Conservation (phyloP, 495 filamentous ascomycete genomes). For the Mycothermus thermophilus region DNA sequence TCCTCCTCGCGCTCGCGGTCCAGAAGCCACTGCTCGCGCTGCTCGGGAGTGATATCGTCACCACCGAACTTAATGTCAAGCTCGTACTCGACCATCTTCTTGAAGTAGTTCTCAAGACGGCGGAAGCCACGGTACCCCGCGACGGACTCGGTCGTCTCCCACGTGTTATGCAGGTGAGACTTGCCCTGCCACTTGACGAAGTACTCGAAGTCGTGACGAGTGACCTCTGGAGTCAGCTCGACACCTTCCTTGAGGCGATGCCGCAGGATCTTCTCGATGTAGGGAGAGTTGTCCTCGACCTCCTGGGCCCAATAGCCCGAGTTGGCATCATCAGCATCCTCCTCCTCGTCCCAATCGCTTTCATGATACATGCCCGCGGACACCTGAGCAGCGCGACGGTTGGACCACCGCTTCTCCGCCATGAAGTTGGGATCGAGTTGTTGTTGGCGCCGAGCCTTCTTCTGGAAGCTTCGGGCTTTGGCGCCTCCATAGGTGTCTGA, state of each 20-base stretch:
- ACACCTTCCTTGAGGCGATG: slow-evolving; percentile 63
- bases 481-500: slow-evolving; percentile 65
- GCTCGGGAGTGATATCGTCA: slow-evolving; percentile 63
- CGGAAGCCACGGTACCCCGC: slow-evolving; percentile 52
- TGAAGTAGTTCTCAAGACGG: slow-evolving; percentile 85
- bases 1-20: slow-evolving; percentile 78
- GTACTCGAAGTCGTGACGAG: slow-evolving; percentile 77
- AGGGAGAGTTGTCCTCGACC: slow-evolving; percentile 55
- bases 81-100: slow-evolving; percentile 63
- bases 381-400: slow-evolving; percentile 68
- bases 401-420: slow-evolving; percentile 79
- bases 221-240: slow-evolving; percentile 40
- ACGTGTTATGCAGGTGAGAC: slow-evolving; percentile 89
- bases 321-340: slow-evolving; percentile 44
- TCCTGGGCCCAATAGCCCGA: slow-evolving; percentile 51
- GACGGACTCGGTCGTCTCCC: slow-evolving; percentile 67
- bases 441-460: slow-evolving; percentile 56
- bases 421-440: slow-evolving; percentile 42
- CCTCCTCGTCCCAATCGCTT: slow-evolving; percentile 57
- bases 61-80: slow-evolving; percentile 53
- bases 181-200: slow-evolving; percentile 96
- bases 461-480: slow-evolving; percentile 48
- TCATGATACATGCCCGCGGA: slow-evolving; percentile 83
- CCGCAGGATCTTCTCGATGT: slow-evolving; percentile 80
- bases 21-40: slow-evolving; percentile 79